These are phyloP conservation scores for Entophlyctis luteolus DNA, from an alignment of 192 early-diverging fungal genomes.

Conservation along the genomic window DNA sequence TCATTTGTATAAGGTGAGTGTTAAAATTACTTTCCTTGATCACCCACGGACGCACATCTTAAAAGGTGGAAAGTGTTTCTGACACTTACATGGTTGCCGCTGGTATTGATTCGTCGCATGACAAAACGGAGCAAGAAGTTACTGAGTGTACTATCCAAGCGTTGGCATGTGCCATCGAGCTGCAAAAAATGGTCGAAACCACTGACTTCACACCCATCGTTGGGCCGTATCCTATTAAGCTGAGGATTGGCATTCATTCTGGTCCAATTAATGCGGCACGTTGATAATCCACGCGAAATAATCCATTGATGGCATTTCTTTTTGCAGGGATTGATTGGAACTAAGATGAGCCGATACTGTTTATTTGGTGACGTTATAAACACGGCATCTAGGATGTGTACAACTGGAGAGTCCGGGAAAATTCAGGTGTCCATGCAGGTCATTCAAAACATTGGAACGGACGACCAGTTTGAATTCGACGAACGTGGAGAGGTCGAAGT, in stretches of 20 bases:
- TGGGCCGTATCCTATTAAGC: constrained; percentile 15
- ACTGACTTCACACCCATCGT: constrained; percentile 15
- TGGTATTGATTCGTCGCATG: constrained; percentile 2
- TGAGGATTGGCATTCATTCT: constrained; percentile 38
- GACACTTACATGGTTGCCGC: constrained; percentile 33
- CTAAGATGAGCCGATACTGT: constrained; percentile 49
- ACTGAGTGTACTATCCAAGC: constrained; percentile 13
- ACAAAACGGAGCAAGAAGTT: constrained; percentile 15
- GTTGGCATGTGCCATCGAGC: constrained; percentile 12
- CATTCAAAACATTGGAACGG: constrained; percentile 5
- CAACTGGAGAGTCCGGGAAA: constrained; percentile 22
- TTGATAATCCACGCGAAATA: neutral
- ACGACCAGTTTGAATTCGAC: constrained; percentile 28
- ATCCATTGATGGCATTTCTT: neutral
- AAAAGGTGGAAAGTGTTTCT: constrained; percentile 23
- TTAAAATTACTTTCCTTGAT: neutral
- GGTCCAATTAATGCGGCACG: constrained; percentile 30
- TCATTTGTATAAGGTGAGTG: constrained; percentile 22
- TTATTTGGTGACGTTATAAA: constrained; percentile 42
- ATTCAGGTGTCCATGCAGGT: constrained; percentile 36
- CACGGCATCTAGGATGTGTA: constrained; percentile 39
- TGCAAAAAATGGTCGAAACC: neutral
- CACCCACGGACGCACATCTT: neutral
- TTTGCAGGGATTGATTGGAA: constrained; percentile 37
- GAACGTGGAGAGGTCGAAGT: constrained; percentile 38